Evolutionary conservation across 148 eudicot genomes (phyloP).

Genomic region (Chenopodium berlandieri): DNA sequence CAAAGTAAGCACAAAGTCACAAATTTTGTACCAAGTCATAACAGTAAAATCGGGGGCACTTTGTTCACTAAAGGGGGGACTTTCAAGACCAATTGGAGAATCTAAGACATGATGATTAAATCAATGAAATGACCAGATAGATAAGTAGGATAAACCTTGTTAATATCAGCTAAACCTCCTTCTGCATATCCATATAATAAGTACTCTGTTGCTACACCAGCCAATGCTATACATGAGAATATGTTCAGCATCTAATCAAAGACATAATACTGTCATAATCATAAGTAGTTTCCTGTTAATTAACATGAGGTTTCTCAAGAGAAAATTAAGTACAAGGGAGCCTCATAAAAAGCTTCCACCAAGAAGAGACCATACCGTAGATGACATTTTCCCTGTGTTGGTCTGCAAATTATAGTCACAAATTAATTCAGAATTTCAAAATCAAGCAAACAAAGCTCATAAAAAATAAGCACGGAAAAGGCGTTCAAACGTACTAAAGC

Average conservation of each 20-base stretch:
- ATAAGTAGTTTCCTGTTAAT: not conserved
- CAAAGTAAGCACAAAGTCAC: conserved; percentile 4
- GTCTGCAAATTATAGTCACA: conserved; percentile 47
- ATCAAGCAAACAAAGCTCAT: not conserved
- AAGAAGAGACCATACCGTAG: conserved; percentile 44
- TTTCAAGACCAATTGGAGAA: too few species aligned
- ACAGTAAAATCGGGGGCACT: too few species aligned
- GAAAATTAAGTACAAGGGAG: not conserved
- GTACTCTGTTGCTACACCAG: conserved; percentile 92
- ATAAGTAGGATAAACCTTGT: conserved; percentile 43
- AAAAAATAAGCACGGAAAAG: not conserved
- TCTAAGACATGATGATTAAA: too few species aligned
- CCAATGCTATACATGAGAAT: conserved; percentile 92
- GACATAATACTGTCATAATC: conserved; percentile 17
- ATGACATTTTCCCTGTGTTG: conserved; percentile 66
- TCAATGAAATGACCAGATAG: not conserved
- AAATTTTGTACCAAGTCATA: conserved; percentile 14
- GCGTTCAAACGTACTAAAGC: too few species aligned
- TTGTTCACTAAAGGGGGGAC: too few species aligned
- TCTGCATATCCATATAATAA: conserved; percentile 81
- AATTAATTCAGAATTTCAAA: not conserved
- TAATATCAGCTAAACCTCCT: conserved; percentile 88
- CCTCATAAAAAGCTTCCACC: not conserved
- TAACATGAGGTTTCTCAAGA: not conserved
- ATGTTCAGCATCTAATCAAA: conserved; percentile 70